Evolutionary conservation across 805 yeast species (phyloP).

Genomic region (Lipomyces kockii): DNA sequence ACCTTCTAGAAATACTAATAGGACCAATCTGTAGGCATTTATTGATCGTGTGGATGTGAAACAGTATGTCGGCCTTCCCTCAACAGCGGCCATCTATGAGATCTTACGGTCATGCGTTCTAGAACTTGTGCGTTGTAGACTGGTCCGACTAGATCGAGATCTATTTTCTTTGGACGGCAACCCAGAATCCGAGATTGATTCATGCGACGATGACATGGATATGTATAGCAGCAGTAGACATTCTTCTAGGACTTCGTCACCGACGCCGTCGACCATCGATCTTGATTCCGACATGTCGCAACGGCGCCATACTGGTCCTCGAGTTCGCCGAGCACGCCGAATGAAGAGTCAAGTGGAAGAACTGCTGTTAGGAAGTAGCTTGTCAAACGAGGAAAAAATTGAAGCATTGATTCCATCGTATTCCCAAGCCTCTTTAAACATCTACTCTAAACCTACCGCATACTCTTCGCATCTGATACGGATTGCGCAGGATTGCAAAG

Average conservation of each 20-base stretch:
- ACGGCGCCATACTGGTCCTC: neutral
- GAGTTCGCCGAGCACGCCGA: neutral
- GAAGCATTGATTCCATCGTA: slow-evolving; percentile 28
- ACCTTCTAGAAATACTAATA: neutral
- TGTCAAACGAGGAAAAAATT: slow-evolving; percentile 8
- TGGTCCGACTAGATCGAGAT: slow-evolving; percentile 9
- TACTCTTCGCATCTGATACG: slow-evolving; percentile 22
- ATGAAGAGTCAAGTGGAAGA: slow-evolving; percentile 10
- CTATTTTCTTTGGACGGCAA: neutral
- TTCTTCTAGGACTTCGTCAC: neutral
- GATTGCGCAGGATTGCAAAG: slow-evolving; percentile 27
- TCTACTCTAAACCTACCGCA: slow-evolving; percentile 25
- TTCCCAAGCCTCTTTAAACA: slow-evolving; percentile 27
- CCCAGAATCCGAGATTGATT: neutral
- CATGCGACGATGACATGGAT: neutral
- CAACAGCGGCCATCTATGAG: slow-evolving; percentile 41
- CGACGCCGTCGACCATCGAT: neutral
- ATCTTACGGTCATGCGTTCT: slow-evolving; percentile 45
- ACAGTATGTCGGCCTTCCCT: slow-evolving; percentile 48
- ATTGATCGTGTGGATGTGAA: slow-evolving; percentile 51
- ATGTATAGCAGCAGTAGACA: neutral
- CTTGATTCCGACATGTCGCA: neutral
- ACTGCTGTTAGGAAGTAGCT: neutral
- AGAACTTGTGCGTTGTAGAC: slow-evolving; percentile 36
- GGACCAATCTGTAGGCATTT: slow-evolving; percentile 45